Conservation (phyloP, 805 yeast species). For the Vanderwaltozyma tropicalis region DNA sequence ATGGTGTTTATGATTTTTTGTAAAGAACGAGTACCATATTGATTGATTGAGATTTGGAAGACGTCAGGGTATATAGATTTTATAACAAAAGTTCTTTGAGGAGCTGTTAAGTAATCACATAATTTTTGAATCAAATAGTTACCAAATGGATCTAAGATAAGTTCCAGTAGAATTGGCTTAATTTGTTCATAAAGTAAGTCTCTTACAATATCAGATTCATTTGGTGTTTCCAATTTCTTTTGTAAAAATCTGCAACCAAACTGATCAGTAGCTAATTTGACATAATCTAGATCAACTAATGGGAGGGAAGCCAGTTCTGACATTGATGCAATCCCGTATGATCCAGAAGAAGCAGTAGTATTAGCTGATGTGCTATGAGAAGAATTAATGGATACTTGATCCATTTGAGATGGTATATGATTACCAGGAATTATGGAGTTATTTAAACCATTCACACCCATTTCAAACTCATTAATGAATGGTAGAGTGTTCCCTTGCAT, state of each 20-base stretch:
- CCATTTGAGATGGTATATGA: no score
- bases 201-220: conserved; percentile 37
- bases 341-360: background rate
- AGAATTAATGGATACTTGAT: no score
- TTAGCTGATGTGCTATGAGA: background rate
- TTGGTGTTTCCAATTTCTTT: conserved; percentile 44
- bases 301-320: conserved; percentile 6
- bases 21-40: conserved; percentile 75
- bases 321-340: background rate
- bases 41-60: conserved; percentile 57
- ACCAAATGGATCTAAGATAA: conserved; percentile 75
- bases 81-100: conserved; percentile 46
- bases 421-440: no score
- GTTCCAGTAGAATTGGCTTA: conserved; percentile 47
- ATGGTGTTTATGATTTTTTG: conserved; percentile 66
- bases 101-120: conserved; percentile 45
- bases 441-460: no score
- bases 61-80: conserved; percentile 46
- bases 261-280: conserved; percentile 60
- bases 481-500: no score
- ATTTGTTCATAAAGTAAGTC: conserved; percentile 55
- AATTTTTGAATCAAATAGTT: conserved; percentile 69
- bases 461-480: no score
- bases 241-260: conserved; percentile 74
- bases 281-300: conserved; percentile 40